Percentiles rank a stretch among this genome's conserved stretches.
Conservation (phyloP, 345 rosid genomes). For the Murraya paniculata region DNA sequence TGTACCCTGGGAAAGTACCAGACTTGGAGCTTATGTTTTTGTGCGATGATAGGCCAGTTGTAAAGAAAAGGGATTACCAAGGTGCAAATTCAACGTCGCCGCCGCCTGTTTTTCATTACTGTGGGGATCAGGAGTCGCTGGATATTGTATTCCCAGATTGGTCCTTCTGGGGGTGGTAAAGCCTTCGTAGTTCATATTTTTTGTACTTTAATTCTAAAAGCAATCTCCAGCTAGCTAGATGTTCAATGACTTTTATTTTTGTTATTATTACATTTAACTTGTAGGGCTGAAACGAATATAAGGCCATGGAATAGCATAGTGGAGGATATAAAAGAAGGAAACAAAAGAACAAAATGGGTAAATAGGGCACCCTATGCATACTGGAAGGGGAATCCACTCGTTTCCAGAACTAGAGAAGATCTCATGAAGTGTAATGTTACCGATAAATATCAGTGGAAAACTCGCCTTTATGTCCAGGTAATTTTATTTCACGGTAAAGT, state of each 20-base stretch:
- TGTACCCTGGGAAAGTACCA: slow-evolving; percentile 62
- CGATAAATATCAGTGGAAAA: slow-evolving; percentile 30
- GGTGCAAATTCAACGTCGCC: slow-evolving; percentile 28
- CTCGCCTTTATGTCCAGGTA: slow-evolving; percentile 41
- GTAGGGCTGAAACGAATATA: slow-evolving; percentile 61
- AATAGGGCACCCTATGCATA: slow-evolving; percentile 59
- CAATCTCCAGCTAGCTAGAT: no score
- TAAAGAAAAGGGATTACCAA: slow-evolving; percentile 29
- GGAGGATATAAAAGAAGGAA: slow-evolving; percentile 39
- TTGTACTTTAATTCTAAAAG: no score
- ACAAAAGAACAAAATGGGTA: slow-evolving; percentile 44
- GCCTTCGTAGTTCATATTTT: not conserved
- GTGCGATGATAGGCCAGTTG: slow-evolving; percentile 41
- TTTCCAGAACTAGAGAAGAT: slow-evolving; percentile 29
- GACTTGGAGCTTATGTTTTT: slow-evolving; percentile 62
- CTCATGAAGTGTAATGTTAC: slow-evolving; percentile 53
- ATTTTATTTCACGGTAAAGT: not conserved
- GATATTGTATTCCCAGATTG: slow-evolving; percentile 67
- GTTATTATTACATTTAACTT: not conserved
- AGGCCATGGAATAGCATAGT: slow-evolving; percentile 52
- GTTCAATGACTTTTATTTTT: not conserved
- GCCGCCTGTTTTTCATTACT: slow-evolving; percentile 67
- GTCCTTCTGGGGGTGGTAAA: slow-evolving; percentile 85
- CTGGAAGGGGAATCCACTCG: slow-evolving; percentile 59
- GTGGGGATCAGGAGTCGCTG: slow-evolving; percentile 37